Percentiles rank a stretch among this genome's conserved stretches.
Conservation (phyloP, 2,329 filamentous ascomycete genomes). For the Colletotrichum costaricense region DNA sequence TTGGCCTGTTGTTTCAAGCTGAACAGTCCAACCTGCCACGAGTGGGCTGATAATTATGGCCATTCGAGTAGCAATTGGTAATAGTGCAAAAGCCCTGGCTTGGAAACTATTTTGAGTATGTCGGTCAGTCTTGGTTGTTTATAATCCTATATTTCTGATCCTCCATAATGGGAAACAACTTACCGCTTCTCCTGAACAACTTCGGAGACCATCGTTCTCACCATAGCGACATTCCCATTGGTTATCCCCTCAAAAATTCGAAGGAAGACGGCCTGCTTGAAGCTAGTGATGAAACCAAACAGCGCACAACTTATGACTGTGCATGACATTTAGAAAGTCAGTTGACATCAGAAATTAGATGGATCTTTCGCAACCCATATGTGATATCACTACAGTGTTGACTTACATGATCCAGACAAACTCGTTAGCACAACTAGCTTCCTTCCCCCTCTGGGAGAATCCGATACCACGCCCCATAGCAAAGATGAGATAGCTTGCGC, state of each 20-base stretch:
- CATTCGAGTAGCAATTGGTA: background rate
- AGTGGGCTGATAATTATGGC: background rate
- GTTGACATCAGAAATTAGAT: too few species aligned
- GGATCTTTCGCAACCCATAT: too few species aligned
- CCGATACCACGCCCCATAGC: conserved; percentile 6
- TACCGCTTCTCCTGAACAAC: conserved; percentile 13
- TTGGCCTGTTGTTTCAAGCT: background rate
- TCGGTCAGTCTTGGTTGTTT: too few species aligned
- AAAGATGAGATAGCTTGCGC: conserved; percentile 14
- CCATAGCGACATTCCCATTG: conserved; percentile 13
- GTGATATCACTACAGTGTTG: background rate
- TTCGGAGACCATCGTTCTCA: conserved; percentile 23
- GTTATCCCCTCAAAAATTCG: conserved; percentile 8
- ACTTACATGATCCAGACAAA: conserved; percentile 1
- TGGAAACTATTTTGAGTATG: background rate
- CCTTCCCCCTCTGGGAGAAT: conserved; percentile 8
- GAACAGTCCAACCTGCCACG: background rate
- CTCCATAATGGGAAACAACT: background rate
- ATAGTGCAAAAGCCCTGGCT: background rate
- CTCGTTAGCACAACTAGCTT: conserved; percentile 12
- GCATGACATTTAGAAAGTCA: too few species aligned
- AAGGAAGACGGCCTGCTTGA: conserved; percentile 16
- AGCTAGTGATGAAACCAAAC: conserved; percentile 24
- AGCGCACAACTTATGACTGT: conserved; percentile 3
- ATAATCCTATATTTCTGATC: background rate